Evolutionary conservation across 352 stramenopile genomes (phyloP).

Genomic region (Pythium angustatum): DNA sequence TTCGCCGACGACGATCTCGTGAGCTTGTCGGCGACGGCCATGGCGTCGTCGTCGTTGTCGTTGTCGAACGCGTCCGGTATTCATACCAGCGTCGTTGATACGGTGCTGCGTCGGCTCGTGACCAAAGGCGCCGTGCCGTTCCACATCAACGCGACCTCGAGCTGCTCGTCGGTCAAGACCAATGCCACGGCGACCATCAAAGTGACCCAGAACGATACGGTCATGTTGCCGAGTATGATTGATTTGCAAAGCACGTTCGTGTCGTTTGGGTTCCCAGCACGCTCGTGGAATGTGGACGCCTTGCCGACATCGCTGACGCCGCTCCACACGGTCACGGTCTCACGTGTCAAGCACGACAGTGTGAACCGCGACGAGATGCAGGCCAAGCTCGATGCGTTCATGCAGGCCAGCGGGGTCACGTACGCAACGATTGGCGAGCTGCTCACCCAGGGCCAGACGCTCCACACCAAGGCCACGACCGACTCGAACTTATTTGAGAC

Average conservation of each 20-base stretch:
- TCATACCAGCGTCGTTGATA: constrained; percentile 1
- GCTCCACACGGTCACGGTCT: neutral
- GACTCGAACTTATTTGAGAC: constrained; percentile 26
- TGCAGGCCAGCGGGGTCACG: neutral
- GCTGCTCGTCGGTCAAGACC: constrained; percentile 8
- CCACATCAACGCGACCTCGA: constrained; percentile 1
- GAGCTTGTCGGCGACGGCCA: neutral
- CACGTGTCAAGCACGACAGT: neutral
- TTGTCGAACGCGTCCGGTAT: neutral
- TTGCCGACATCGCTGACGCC: constrained; percentile 13
- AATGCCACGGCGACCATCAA: no score
- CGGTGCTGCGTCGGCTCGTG: constrained; percentile 5
- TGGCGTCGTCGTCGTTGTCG: neutral
- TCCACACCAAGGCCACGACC: constrained; percentile 11
- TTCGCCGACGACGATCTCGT: constrained; percentile 34
- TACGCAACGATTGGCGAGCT: constrained; percentile 14
- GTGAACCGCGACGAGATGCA: neutral
- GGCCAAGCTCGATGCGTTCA: constrained; percentile 1
- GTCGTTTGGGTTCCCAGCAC: constrained; percentile 43
- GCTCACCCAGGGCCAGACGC: constrained; percentile 14
- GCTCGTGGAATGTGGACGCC: constrained; percentile 44
- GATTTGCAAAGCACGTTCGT: constrained; percentile 25
- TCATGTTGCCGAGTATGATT: constrained; percentile 24
- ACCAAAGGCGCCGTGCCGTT: constrained; percentile 1
- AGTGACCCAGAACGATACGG: constrained; percentile 14